These are phyloP conservation scores for Amanita pallidorosea DNA, from an alignment of 768 basidiomycete species.

Conservation along the genomic window DNA sequence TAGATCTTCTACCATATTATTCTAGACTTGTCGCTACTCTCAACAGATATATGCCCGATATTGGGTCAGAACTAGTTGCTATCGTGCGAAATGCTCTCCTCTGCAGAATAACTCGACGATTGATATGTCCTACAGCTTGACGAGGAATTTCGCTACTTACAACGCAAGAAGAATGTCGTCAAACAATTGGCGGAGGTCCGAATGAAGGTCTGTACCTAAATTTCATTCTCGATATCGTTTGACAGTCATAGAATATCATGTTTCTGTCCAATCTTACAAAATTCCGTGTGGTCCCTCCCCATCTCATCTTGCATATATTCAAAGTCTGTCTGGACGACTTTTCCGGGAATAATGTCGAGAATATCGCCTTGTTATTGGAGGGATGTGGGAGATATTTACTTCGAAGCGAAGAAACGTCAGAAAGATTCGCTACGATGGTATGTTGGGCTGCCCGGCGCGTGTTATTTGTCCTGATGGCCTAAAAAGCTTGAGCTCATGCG, in stretches of 20 bases:
- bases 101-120: not conserved
- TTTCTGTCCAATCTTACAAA: constrained; percentile 93
- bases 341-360: constrained; percentile 86
- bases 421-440: constrained; percentile 85
- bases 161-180: constrained; percentile 87
- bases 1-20: constrained; percentile 89
- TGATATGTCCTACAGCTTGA: constrained; percentile 52
- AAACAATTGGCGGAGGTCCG: constrained; percentile 82
- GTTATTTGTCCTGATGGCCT: constrained; percentile 3
- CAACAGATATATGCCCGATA: constrained; percentile 87
- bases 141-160: constrained; percentile 93
- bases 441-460: constrained; percentile 6
- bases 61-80: constrained; percentile 74
- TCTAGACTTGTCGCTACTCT: constrained; percentile 82
- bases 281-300: constrained; percentile 82
- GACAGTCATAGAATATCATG: constrained; percentile 56
- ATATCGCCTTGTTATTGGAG: constrained; percentile 82
- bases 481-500: constrained; percentile 84
- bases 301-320: constrained; percentile 90
- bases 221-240: not conserved
- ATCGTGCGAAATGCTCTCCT: constrained; percentile 40
- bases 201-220: constrained; percentile 47
- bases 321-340: constrained; percentile 98
- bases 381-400: constrained; percentile 90
- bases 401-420: constrained; percentile 77